These are phyloP conservation scores for Myxozyma mucilagina DNA, from an alignment of 805 yeast species.

Conservation along the genomic window DNA sequence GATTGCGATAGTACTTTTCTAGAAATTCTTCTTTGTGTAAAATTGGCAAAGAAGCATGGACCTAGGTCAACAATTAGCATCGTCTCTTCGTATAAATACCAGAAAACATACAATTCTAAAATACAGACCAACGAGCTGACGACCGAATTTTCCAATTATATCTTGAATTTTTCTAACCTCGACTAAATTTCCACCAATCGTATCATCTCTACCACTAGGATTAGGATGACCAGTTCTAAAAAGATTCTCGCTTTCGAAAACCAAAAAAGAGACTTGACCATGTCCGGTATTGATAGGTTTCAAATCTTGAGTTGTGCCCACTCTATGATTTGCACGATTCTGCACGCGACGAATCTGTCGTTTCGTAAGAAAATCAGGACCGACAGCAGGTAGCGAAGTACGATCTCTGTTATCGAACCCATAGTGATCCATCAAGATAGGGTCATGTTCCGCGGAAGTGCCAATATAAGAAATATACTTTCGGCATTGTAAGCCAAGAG, in stretches of 20 bases:
- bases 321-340: neutral
- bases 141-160: slow-evolving; percentile 32
- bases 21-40: slow-evolving; percentile 35
- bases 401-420: slow-evolving; percentile 32
- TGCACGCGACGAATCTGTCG: slow-evolving; percentile 29
- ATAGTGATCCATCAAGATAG: slow-evolving; percentile 35
- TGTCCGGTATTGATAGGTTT: slow-evolving; percentile 3
- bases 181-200: slow-evolving; percentile 33
- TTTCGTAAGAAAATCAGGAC: slow-evolving; percentile 23
- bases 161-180: slow-evolving; percentile 36
- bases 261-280: slow-evolving; percentile 31
- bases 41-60: slow-evolving; percentile 35
- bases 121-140: slow-evolving; percentile 33
- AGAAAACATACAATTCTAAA: slow-evolving; percentile 30
- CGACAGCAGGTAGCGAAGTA: slow-evolving; percentile 25
- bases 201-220: slow-evolving; percentile 33
- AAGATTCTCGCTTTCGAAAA: slow-evolving; percentile 33
- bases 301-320: neutral
- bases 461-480: slow-evolving; percentile 36
- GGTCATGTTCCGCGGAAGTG: slow-evolving; percentile 35
- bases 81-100: neutral
- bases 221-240: slow-evolving; percentile 23
- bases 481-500: slow-evolving; percentile 36
- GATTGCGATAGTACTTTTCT: slow-evolving; percentile 34
- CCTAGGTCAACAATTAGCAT: slow-evolving; percentile 7